Conservation (phyloP, 2,329 filamentous ascomycete species). For the Fusarium sulawesiense region DNA sequence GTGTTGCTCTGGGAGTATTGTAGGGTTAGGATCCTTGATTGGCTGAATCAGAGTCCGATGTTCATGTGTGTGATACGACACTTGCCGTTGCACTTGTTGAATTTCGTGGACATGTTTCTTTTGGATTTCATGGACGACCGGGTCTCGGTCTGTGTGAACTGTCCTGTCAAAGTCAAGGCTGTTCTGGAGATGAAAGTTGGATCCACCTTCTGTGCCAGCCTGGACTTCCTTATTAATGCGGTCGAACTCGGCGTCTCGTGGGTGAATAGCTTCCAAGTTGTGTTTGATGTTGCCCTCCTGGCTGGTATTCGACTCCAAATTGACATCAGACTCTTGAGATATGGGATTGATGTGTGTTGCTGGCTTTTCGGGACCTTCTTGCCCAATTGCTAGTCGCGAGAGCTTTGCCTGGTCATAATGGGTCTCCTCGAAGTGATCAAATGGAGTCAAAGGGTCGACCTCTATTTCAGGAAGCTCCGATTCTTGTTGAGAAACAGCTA, state of each 20-base stretch:
- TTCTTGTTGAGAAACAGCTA: constrained; percentile 18
- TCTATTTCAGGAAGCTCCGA: constrained; percentile 8
- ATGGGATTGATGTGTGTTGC: constrained; percentile 2
- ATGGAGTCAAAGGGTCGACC: constrained; percentile 3
- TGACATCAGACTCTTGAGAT: constrained; percentile 17
- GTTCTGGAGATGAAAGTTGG: constrained; percentile 29
- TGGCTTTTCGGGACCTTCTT: constrained; percentile 10
- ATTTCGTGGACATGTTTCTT: constrained; percentile 31
- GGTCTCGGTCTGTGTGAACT: constrained; percentile 18
- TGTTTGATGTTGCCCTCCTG: constrained; percentile 8
- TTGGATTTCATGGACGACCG: constrained; percentile 25
- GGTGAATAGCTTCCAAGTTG: constrained; percentile 2
- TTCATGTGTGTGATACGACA: neutral
- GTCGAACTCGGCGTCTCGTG: constrained; percentile 19
- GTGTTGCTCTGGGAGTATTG: constrained; percentile 37
- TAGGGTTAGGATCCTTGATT: constrained; percentile 39
- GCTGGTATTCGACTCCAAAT: constrained; percentile 4
- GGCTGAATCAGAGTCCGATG: constrained; percentile 41
- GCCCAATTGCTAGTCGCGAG: constrained; percentile 15
- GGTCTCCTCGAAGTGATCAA: constrained; percentile 6
- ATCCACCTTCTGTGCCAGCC: constrained; percentile 2
- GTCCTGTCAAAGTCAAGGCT: constrained; percentile 37
- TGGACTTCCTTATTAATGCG: constrained; percentile 28
- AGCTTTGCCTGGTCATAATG: constrained; percentile 2
- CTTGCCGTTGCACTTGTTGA: neutral